Evolutionary conservation across 345 rosid genomes (phyloP).

Genomic region (Melastoma malabathricum): DNA sequence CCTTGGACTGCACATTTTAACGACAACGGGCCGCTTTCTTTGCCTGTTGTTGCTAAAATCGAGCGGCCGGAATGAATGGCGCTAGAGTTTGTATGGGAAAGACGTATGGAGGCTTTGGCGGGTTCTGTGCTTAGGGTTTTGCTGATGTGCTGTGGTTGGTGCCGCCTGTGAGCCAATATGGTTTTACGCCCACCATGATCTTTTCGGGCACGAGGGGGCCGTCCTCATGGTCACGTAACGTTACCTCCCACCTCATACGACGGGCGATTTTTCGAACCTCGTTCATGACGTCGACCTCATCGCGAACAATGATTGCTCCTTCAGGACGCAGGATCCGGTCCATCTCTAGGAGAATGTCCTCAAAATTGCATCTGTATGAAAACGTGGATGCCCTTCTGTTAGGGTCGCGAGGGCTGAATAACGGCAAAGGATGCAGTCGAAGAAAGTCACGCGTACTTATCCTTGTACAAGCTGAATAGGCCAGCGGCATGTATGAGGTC

Average conservation of each 20-base stretch:
- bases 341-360: conserved; percentile 83
- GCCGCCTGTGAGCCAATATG: conserved; percentile 67
- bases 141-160: conserved; percentile 37
- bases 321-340: conserved; percentile 88
- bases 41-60: too few relatives aligned
- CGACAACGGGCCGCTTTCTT: too few relatives aligned
- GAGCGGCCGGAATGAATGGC: too few relatives aligned
- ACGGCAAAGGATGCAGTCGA: not conserved
- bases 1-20: too few relatives aligned
- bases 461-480: conserved; percentile 62
- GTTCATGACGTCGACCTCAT: conserved; percentile 68
- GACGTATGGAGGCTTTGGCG: not conserved
- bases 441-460: conserved; percentile 29
- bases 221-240: conserved; percentile 85
- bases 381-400: not conserved
- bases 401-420: not conserved
- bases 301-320: conserved; percentile 70
- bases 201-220: conserved; percentile 90
- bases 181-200: conserved; percentile 62
- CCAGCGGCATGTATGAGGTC: conserved; percentile 84
- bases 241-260: conserved; percentile 94
- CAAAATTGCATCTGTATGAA: conserved; percentile 49
- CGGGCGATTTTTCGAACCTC: conserved; percentile 48
- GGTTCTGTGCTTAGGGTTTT: conserved; percentile 10
- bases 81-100: too few relatives aligned